Evolutionary conservation across 805 yeast genomes (phyloP), one percentile per base, ranked within the genome.

Genomic region (Zygoascus biomembranicola): DNA sequence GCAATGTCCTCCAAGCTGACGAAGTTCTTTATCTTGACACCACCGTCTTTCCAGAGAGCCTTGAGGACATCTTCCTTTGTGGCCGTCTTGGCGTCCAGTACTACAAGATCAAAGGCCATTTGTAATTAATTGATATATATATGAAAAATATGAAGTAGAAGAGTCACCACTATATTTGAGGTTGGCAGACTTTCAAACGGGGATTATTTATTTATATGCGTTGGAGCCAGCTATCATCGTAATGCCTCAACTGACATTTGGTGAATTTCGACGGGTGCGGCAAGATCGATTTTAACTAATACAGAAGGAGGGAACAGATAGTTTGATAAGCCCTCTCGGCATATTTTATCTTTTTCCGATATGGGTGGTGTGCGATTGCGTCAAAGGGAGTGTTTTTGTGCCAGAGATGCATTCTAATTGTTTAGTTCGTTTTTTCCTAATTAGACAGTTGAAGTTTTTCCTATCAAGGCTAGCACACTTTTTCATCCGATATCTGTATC

Each of bases 11-110:
- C 50, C 3, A 32, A 10, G 32, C 53, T 31, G 16, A 46, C 37
- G 41, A 51, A 51, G 28, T 51, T 51, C 28, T 26, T 51, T 5
- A 51, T 26, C 32, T 49, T 44, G 19, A 48, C 26, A n/a, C 53
- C 53, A 18, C 53, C 53, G 18, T 50, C 47, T 23, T 20, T 16
- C 14, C 14, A 19, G 16, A 49, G 47, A 8, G 46, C 45, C 18
- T 19, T 31, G 14, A 49, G 16, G 28, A 49, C 28, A 32, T 49
- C 52, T n/a, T 49, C 39, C 39, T 35, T 35, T 13, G 39, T 35
- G 16, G 39, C 39, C 3, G 39, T 35, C 16, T 35, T 35, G 16
- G 39, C 39, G 39, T 35, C 39, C 5, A 35, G 16, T 35, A 35
- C 39, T 13, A n/a, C 8, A 8, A 35, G 39, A 35, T 35, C 10